Percentiles rank a stretch among this genome's conserved stretches.
phyloP scores from a whole-genome alignment of 2,329 filamentous ascomycete species.

The Rhynchosporium agropyri region DNA sequence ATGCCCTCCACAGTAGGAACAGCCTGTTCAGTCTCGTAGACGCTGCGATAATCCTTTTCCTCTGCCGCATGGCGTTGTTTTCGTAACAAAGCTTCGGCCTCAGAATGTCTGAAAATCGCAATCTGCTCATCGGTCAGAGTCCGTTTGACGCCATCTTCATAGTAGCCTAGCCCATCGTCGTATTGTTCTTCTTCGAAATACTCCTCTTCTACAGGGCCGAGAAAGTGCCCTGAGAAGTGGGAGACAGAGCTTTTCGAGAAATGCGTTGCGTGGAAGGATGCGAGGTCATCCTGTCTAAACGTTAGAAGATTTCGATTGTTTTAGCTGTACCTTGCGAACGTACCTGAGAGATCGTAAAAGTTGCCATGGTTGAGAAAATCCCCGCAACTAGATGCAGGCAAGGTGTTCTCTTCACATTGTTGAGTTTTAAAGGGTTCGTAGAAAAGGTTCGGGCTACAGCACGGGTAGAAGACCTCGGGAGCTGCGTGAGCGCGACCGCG shows the following conservation, averaged over 20 bases:
- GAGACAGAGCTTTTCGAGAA: slow-evolving; percentile 42
- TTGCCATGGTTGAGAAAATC: slow-evolving; percentile 28
- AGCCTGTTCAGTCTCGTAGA: not conserved
- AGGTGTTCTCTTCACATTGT: not conserved
- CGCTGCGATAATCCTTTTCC: slow-evolving; percentile 21
- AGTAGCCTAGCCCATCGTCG: slow-evolving; percentile 78
- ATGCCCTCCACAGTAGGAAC: not conserved
- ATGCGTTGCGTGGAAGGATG: slow-evolving; percentile 38
- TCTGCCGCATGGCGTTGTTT: slow-evolving; percentile 45
- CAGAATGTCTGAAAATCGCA: slow-evolving; percentile 85
- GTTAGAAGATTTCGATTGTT: slow-evolving; percentile 16
- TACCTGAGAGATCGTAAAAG: slow-evolving; percentile 47
- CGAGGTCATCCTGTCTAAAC: slow-evolving; percentile 36
- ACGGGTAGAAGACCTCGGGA: too few species aligned
- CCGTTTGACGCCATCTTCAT: slow-evolving; percentile 81
- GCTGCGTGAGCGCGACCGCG: too few species aligned
- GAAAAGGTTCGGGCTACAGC: not conserved
- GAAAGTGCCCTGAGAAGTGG: slow-evolving; percentile 58
- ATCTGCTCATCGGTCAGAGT: slow-evolving; percentile 92
- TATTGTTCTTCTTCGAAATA: slow-evolving; percentile 43
- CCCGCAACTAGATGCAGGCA: not conserved
- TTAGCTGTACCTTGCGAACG: slow-evolving; percentile 20
- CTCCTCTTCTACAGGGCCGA: slow-evolving; percentile 54
- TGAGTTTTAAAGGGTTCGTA: not conserved
- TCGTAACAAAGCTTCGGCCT: slow-evolving; percentile 72